A percentile compares a stretch with the other conserved stretches of the same genome.
These are phyloP conservation scores for Eutrema yunnanense DNA, from an alignment of 345 rosid species.

Conservation along the genomic window DNA sequence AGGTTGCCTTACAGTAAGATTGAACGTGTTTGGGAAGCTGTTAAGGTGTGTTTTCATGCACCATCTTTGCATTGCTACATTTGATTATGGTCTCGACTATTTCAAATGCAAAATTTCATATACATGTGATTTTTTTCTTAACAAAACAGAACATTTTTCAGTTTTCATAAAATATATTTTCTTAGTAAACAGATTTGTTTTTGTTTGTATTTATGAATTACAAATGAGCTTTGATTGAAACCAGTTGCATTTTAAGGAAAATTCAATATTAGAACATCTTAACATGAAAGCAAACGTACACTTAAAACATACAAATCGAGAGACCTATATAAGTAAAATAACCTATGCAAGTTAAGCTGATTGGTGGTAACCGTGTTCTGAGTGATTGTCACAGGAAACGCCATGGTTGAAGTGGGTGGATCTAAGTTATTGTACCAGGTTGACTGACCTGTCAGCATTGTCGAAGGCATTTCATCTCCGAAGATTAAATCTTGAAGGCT, in stretches of 20 bases:
- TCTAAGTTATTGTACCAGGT: background rate
- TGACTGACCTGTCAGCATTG: background rate
- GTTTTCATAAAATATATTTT: background rate
- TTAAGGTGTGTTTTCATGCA: background rate
- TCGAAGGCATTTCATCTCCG: background rate
- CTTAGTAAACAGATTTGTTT: too few relatives aligned
- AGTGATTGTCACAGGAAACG: too few relatives aligned
- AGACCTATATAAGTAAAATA: background rate
- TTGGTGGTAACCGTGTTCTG: background rate
- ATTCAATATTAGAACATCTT: background rate
- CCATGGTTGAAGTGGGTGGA: too few relatives aligned
- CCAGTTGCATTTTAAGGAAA: background rate
- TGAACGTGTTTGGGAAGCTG: slow-evolving; percentile 8
- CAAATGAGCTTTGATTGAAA: background rate
- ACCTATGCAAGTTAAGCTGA: background rate
- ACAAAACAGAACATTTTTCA: too few relatives aligned
- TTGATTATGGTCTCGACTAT: background rate
- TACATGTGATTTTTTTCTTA: background rate
- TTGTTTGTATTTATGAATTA: background rate
- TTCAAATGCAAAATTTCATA: too few relatives aligned
- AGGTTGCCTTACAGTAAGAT: slow-evolving; percentile 2
- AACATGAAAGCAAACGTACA: background rate
- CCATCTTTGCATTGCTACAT: background rate
- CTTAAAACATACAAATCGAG: background rate
- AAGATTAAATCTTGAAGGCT: background rate